phyloP scores from a whole-genome alignment of 768 basidiomycete species.

The Lactarius tabidus region DNA sequence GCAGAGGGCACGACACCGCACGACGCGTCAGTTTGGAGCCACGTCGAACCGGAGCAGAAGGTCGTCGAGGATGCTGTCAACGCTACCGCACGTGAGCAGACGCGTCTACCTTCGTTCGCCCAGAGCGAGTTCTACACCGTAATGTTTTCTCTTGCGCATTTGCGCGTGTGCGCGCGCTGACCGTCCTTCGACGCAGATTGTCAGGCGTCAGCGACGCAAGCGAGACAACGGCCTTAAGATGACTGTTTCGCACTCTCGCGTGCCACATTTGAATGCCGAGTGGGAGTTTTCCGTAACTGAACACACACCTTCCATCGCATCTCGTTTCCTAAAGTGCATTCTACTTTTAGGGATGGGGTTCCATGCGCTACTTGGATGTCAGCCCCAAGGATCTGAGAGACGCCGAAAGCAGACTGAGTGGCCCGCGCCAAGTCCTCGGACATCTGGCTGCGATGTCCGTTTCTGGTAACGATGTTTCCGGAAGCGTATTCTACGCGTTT shows the following conservation, averaged over 20 bases:
- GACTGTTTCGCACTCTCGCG: constrained; percentile 16
- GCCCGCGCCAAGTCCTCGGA: constrained; percentile 18
- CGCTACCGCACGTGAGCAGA: not conserved
- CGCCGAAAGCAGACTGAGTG: constrained; percentile 11
- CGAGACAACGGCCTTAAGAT: constrained; percentile 22
- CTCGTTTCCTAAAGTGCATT: not conserved
- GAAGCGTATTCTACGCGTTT: constrained; percentile 25
- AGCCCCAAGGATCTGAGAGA: constrained; percentile 4
- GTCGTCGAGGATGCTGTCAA: not conserved
- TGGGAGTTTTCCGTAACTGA: constrained; percentile 24
- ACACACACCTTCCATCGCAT: not conserved
- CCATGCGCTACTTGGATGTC: constrained; percentile 24
- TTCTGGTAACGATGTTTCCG: constrained; percentile 23
- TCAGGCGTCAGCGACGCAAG: constrained; percentile 22
- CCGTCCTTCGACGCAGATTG: constrained; percentile 10
- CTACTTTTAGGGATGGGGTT: constrained; percentile 24
- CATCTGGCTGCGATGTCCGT: constrained; percentile 22
- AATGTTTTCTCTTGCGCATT: not conserved
- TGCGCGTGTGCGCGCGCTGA: not conserved
- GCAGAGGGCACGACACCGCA: not conserved
- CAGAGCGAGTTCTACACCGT: constrained; percentile 22
- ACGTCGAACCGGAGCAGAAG: not conserved
- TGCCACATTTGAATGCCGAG: constrained; percentile 14
- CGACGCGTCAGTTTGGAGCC: not conserved
- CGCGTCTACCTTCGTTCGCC: constrained; percentile 14